These are phyloP conservation scores for Entophlyctis helioformis DNA, from an alignment of 192 early-diverging fungal species.

Conservation along the genomic window DNA sequence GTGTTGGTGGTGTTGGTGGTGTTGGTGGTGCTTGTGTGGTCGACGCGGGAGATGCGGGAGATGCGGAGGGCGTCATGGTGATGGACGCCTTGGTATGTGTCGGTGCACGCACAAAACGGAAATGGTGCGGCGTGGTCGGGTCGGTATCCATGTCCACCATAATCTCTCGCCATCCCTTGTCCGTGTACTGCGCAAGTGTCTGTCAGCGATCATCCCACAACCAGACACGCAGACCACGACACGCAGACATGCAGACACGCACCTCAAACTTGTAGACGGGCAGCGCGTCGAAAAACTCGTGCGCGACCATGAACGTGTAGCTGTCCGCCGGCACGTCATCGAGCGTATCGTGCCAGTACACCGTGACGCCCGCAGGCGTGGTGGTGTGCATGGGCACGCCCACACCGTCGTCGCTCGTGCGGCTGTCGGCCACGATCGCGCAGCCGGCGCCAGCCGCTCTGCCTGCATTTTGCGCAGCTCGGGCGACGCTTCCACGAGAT, in stretches of 20 bases:
- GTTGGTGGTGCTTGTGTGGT: too few species aligned
- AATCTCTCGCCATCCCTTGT: slow-evolving; percentile 81
- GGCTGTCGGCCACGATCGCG: background rate
- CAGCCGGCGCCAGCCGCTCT: slow-evolving; percentile 3
- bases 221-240: too few species aligned
- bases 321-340: slow-evolving; percentile 35
- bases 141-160: slow-evolving; percentile 66
- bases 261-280: slow-evolving; percentile 79
- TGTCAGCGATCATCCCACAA: too few species aligned
- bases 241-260: slow-evolving; percentile 3
- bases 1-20: too few species aligned
- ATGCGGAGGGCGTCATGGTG: too few species aligned
- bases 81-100: slow-evolving; percentile 37
- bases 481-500: slow-evolving; percentile 79
- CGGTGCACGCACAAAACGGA: slow-evolving; percentile 60
- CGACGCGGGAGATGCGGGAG: too few species aligned
- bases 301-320: slow-evolving; percentile 68
- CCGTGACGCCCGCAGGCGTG: slow-evolving; percentile 28
- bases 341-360: slow-evolving; percentile 60
- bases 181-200: slow-evolving; percentile 36
- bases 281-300: slow-evolving; percentile 97
- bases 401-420: too few species aligned
- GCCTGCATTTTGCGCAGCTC: slow-evolving; percentile 42
- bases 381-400: too few species aligned
- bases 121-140: slow-evolving; percentile 52